Evolutionary conservation across 2,329 filamentous ascomycete genomes (phyloP).

Genomic region (Curvularia sp.): DNA sequence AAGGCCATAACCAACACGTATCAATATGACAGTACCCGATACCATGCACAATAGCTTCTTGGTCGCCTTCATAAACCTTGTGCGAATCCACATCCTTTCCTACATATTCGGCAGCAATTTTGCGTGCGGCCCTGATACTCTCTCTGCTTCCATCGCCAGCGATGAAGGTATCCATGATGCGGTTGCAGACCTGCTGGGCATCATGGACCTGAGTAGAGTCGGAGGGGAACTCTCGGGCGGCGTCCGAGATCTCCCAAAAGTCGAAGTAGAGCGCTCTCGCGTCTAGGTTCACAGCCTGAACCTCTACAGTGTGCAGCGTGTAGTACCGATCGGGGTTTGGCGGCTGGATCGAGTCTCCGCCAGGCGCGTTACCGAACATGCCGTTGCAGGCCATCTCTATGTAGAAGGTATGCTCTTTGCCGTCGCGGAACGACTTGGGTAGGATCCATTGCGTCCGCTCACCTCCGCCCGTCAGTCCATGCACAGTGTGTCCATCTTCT

Average conservation of each 20-base stretch:
- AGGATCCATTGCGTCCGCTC: conserved; percentile 93
- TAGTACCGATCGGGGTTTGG: conserved; percentile 86
- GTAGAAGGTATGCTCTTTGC: conserved; percentile 87
- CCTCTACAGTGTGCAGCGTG: conserved; percentile 76
- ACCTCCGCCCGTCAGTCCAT: conserved; percentile 88
- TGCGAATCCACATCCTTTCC: conserved; percentile 78
- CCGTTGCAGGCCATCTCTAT: conserved; percentile 98
- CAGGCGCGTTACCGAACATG: conserved; percentile 94
- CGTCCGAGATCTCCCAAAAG: conserved; percentile 94
- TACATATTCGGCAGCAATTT: conserved; percentile 83
- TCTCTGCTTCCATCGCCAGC: conserved; percentile 74
- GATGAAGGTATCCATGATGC: conserved; percentile 90
- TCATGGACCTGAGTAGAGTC: conserved; percentile 90
- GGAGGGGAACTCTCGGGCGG: conserved; percentile 85
- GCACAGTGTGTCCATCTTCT: conserved; percentile 84
- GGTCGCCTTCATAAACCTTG: conserved; percentile 80
- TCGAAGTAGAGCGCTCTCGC: conserved; percentile 86
- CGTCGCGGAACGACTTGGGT: conserved; percentile 80
- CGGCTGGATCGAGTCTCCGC: conserved; percentile 86
- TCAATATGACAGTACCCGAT: conserved; percentile 99
- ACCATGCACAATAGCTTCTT: conserved; percentile 78
- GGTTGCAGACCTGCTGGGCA: conserved; percentile 81
- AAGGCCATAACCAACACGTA: conserved; percentile 98
- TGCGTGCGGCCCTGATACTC: conserved; percentile 78
- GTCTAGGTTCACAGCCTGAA: conserved; percentile 86